Evolutionary conservation across 2,329 filamentous ascomycete genomes (phyloP).

Genomic region (Trichophyton simii): DNA sequence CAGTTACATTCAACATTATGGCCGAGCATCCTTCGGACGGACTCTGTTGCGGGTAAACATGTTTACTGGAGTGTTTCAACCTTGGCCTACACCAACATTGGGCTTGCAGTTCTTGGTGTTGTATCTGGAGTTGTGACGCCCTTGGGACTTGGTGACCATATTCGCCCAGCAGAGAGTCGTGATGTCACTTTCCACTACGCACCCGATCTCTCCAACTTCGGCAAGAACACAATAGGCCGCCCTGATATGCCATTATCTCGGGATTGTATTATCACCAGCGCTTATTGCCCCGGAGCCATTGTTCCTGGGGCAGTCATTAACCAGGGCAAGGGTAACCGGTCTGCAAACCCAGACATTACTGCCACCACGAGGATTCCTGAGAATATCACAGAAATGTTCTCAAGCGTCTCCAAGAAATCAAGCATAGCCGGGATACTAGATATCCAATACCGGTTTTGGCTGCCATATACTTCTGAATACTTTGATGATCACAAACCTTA

Average conservation of each 20-base stretch:
- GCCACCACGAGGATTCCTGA: constrained; percentile 19
- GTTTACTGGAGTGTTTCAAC: constrained; percentile 12
- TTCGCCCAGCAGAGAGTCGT: constrained; percentile 16
- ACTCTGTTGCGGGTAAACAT: constrained; percentile 25
- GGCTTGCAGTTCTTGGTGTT: constrained; percentile 12
- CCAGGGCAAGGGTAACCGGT: constrained; percentile 8
- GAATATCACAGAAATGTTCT: constrained; percentile 21
- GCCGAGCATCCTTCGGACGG: constrained; percentile 32
- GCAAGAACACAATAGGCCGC: constrained; percentile 24
- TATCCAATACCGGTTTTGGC: constrained; percentile 26
- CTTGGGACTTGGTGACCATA: constrained; percentile 32
- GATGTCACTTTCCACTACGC: background rate
- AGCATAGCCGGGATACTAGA: constrained; percentile 35
- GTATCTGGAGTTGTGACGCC: constrained; percentile 35
- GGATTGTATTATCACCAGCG: constrained; percentile 17
- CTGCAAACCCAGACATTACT: constrained; percentile 17
- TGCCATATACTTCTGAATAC: constrained; percentile 12
- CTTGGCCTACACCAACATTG: background rate
- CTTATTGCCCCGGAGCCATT: constrained; percentile 17
- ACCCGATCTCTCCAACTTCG: constrained; percentile 25
- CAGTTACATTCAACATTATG: constrained; percentile 31
- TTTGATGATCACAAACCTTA: constrained; percentile 22
- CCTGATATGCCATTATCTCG: constrained; percentile 22
- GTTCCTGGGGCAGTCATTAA: constrained; percentile 5
- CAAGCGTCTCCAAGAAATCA: constrained; percentile 22